Conservation (phyloP, 2,329 filamentous ascomycete genomes). For the Cordyceps fumosorosea region DNA sequence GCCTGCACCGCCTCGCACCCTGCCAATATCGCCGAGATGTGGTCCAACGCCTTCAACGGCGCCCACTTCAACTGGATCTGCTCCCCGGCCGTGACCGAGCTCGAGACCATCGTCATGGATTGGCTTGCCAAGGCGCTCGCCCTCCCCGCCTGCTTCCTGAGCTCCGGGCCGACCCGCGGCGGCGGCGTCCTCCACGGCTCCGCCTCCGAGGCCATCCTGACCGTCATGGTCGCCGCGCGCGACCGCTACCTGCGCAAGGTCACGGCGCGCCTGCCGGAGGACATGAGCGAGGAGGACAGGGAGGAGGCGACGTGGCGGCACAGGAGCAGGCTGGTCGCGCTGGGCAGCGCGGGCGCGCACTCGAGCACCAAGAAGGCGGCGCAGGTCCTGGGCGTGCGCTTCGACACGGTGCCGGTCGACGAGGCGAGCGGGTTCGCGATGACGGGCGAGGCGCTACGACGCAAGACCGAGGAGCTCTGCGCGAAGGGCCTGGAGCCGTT, state of each 20-base stretch:
- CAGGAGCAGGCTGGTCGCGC: conserved; percentile 57
- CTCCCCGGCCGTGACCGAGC: conserved; percentile 82
- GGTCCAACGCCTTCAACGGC: conserved; percentile 79
- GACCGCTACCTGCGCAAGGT: conserved; percentile 67
- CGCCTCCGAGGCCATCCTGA: conserved; percentile 81
- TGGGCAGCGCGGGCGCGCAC: conserved; percentile 75
- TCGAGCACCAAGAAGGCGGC: conserved; percentile 83
- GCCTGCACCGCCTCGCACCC: conserved; percentile 77
- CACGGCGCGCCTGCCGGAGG: conserved; percentile 41
- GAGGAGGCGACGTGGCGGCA: conserved; percentile 60
- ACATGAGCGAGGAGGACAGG: conserved; percentile 47
- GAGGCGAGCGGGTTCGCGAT: conserved; percentile 62
- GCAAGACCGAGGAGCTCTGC: conserved; percentile 58
- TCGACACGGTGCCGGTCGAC: conserved; percentile 58
- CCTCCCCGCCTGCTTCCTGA: conserved; percentile 68
- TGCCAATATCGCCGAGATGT: conserved; percentile 85
- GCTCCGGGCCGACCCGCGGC: conserved; percentile 58
- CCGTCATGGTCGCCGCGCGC: conserved; percentile 78
- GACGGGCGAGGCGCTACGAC: conserved; percentile 55
- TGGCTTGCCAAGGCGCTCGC: conserved; percentile 76
- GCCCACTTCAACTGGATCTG: conserved; percentile 98
- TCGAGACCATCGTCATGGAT: conserved; percentile 88
- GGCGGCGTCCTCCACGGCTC: conserved; percentile 94
- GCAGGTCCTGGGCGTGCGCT: conserved; percentile 78
- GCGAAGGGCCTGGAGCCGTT: conserved; percentile 72